phyloP scores from a whole-genome alignment of 2,329 filamentous ascomycete genomes.

The Fusarium palustre region DNA sequence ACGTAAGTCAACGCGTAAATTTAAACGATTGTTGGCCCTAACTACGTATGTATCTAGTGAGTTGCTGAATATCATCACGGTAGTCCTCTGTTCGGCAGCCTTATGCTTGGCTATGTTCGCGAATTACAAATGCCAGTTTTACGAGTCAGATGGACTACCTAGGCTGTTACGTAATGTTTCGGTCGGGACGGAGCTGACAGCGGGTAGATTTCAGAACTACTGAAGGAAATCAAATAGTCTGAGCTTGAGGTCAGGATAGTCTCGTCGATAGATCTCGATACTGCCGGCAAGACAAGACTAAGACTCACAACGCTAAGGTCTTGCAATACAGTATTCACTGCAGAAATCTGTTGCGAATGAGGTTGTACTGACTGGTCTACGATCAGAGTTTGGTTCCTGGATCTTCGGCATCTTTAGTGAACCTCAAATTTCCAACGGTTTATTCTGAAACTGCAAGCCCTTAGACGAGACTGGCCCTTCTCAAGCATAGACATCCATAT shows the following conservation, averaged over 20 bases:
- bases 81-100: neutral
- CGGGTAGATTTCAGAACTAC: neutral
- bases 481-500: neutral
- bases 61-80: neutral
- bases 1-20: neutral
- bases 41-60: neutral
- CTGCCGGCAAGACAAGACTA: neutral
- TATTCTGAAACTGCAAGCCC: conserved; percentile 4
- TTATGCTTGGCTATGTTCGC: neutral
- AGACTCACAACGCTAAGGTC: neutral
- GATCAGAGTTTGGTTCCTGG: conserved; percentile 31
- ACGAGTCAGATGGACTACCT: neutral
- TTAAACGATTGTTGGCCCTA: neutral
- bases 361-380: neutral
- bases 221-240: neutral
- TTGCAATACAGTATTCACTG: neutral
- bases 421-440: conserved; percentile 23
- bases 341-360: neutral
- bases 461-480: neutral
- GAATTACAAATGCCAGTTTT: neutral
- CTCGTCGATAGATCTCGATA: neutral
- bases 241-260: neutral
- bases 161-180: neutral
- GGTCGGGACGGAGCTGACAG: neutral
- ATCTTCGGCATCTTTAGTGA: conserved; percentile 14